Evolutionary conservation across 306 rosid species (phyloP).

Genomic region (Hylodesmum podocarpum): DNA sequence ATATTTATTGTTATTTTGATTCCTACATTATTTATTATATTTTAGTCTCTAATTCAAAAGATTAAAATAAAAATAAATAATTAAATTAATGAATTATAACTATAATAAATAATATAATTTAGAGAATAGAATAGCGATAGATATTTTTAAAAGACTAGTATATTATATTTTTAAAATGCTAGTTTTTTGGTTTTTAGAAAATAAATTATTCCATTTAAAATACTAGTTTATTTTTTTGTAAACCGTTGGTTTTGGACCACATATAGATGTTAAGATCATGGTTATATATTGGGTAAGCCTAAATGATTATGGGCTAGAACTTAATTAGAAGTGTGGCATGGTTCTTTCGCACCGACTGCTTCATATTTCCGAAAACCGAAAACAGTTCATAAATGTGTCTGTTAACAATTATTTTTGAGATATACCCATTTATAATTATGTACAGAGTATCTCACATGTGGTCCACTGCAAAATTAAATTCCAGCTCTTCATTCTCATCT

Average conservation of each 20-base stretch:
- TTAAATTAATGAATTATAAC: too few species aligned
- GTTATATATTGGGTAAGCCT: not conserved
- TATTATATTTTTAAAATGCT: too few species aligned
- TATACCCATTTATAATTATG: slow-evolving; percentile 18
- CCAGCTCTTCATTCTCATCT: slow-evolving; percentile 3
- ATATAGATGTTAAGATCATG: not conserved
- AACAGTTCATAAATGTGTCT: slow-evolving; percentile 7
- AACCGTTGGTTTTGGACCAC: not conserved
- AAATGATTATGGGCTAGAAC: not conserved
- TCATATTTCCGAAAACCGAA: not conserved
- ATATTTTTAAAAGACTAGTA: too few species aligned
- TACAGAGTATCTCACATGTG: not conserved
- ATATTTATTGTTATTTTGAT: too few species aligned
- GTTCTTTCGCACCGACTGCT: slow-evolving; percentile 24
- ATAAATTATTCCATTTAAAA: too few species aligned
- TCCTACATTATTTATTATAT: too few species aligned
- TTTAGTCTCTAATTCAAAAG: too few species aligned
- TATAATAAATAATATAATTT: too few species aligned
- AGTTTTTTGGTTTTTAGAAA: too few species aligned
- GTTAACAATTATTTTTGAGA: slow-evolving; percentile 24
- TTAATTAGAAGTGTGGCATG: not conserved
- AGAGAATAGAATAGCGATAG: too few species aligned
- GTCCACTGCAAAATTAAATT: slow-evolving; percentile 8
- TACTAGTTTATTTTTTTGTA: not conserved
- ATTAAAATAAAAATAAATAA: too few species aligned